A percentile compares a stretch with the other conserved stretches of the same genome.
Conservation (phyloP, 805 yeast genomes). For the Candida fluviatilis region DNA sequence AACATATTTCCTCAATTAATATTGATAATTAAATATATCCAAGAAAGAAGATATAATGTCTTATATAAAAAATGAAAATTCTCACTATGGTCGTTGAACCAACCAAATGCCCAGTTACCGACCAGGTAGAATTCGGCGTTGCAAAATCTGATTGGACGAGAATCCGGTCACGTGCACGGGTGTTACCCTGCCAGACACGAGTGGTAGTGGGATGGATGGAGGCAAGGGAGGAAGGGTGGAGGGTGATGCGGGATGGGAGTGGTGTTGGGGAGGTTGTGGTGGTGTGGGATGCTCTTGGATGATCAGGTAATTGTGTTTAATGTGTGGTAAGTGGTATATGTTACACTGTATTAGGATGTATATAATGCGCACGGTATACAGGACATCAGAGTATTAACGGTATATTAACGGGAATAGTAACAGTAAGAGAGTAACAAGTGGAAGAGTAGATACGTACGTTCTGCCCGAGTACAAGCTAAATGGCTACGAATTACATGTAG, state of each 20-base stretch:
- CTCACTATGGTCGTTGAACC: slow-evolving; percentile 2
- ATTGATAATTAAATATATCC: slow-evolving; percentile 6
- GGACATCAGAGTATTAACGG: too few relatives aligned
- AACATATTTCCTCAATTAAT: slow-evolving; percentile 45
- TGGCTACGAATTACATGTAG: too few relatives aligned
- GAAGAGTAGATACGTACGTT: too few relatives aligned
- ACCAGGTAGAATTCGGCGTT: not conserved
- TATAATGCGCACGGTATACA: too few relatives aligned
- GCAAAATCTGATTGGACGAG: not conserved
- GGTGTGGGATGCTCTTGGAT: too few relatives aligned
- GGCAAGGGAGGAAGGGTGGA: not conserved
- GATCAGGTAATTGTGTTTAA: too few relatives aligned
- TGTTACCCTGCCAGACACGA: not conserved
- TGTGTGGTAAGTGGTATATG: too few relatives aligned
- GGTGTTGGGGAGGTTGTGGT: not conserved
- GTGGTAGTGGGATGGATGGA: too few relatives aligned
- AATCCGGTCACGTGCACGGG: not conserved
- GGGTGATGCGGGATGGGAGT: not conserved
- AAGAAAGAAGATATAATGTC: slow-evolving; percentile 3
- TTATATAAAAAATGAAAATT: slow-evolving; percentile 1
- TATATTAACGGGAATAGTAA: too few relatives aligned
- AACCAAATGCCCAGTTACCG: slow-evolving; percentile 2
- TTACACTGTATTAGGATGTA: too few relatives aligned
- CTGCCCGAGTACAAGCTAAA: too few relatives aligned
- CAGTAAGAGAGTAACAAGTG: too few relatives aligned